A percentile compares a stretch with the other conserved stretches of the same genome.
Conservation (phyloP, 768 basidiomycete species). For the Mycena leptocephala region DNA sequence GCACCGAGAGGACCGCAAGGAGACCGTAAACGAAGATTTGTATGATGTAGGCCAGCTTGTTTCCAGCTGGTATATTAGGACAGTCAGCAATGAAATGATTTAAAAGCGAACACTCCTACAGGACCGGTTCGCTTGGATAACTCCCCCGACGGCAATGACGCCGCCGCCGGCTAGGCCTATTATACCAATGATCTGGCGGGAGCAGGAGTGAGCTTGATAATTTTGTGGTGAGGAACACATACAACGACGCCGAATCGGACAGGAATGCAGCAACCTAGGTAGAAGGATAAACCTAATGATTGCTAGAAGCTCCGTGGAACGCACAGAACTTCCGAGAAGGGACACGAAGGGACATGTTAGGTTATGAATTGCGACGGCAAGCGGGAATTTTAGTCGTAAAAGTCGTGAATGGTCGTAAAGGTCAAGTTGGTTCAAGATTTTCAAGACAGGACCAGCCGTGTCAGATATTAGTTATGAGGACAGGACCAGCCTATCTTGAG, state of each 20-base stretch:
- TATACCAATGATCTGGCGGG: conserved; percentile 55
- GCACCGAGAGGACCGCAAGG: conserved; percentile 60
- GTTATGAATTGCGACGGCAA: too few relatives aligned
- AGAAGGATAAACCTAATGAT: too few relatives aligned
- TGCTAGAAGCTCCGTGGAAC: background rate
- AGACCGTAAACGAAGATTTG: conserved; percentile 60
- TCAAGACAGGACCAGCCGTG: conserved; percentile 51
- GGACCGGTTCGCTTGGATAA: conserved; percentile 51
- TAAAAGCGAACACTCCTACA: conserved; percentile 38
- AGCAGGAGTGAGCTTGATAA: background rate
- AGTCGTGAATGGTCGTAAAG: conserved; percentile 37
- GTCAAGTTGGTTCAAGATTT: background rate
- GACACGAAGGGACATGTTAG: conserved; percentile 53
- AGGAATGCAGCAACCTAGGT: conserved; percentile 60
- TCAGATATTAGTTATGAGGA: conserved; percentile 43
- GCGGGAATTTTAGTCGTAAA: conserved; percentile 33
- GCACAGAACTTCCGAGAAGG: conserved; percentile 61
- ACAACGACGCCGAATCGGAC: conserved; percentile 66
- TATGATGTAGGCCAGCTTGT: conserved; percentile 58
- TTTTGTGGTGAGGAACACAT: conserved; percentile 33
- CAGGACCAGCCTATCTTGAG: conserved; percentile 65
- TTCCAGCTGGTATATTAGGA: conserved; percentile 46
- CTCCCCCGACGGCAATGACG: conserved; percentile 56
- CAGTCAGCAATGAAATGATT: background rate
- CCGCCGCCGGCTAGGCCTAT: conserved; percentile 64